Evolutionary conservation across 2,329 filamentous ascomycete species (phyloP), one percentile per base, ranked within the genome.

Genomic region (Trichothecium sympodiale): DNA sequence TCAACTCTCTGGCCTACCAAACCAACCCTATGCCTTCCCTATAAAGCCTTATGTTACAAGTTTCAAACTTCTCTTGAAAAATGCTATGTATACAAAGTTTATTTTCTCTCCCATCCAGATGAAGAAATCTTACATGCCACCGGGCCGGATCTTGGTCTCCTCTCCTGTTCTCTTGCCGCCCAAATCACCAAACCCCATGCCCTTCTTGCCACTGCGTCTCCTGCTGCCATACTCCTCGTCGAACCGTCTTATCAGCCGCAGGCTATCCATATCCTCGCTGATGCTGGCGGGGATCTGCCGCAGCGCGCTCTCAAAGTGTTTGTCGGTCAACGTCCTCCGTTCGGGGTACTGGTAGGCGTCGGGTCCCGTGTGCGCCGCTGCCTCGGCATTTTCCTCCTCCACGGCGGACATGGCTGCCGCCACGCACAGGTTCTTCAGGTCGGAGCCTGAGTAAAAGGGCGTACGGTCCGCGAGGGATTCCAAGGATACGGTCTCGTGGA

Each of bases 281-380:
- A 95, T 88, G 49, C 84, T 93, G 0, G 91, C 87, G 38, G 81
- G 84, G 46, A 98, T 94, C 57, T 96, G 88, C 48, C 77, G 73
- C 49, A 94, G 67, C 3, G 86, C 91, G 45, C 77, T 81, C 13
- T 88, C 82, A 51, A 98, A 96, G 59, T 98, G 91, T 3, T 67
- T 57, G 16, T 61, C 58, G 4, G 63, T 67, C 20, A 98, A 67
- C 3, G 43, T 53, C 18, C 60, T 52, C 35, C 54, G 53, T 44
- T 77, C 71, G 0, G 84, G 82, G 51, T 84, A 86, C 32, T 66
- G 59, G 53, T 80, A 65, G 23, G 61, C 52, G 30, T 60, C 61
- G 0, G 60, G 51, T 13, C 61, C 64, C 1, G 46, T 44, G 38
- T 68, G 57, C 17, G 47, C 43, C 9, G 52, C 45, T 3, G 58